Percentiles rank a stretch among this genome's conserved stretches.
Evolutionary conservation across 805 yeast genomes (phyloP).

Genomic region (Deakozyma indianensis): DNA sequence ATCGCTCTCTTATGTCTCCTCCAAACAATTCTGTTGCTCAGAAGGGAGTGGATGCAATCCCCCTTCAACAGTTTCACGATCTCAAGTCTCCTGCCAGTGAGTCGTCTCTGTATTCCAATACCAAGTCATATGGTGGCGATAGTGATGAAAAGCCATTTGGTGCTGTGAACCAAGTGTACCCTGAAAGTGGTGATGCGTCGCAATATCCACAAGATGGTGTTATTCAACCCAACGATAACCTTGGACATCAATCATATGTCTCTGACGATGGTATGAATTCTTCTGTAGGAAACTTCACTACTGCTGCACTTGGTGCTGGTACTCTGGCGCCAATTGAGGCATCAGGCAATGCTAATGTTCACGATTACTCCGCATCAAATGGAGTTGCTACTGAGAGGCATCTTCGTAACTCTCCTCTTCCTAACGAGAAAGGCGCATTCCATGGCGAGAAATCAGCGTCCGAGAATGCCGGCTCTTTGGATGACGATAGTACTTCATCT

Average conservation of each 20-base stretch:
- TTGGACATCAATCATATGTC: background rate
- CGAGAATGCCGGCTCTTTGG: background rate
- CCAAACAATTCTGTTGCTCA: background rate
- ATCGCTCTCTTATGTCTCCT: background rate
- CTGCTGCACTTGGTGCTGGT: background rate
- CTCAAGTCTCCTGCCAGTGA: background rate
- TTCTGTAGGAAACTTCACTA: background rate
- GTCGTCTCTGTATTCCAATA: constrained; percentile 4
- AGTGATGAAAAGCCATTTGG: background rate
- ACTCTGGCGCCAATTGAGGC: background rate
- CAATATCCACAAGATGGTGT: background rate
- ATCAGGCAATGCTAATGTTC: background rate
- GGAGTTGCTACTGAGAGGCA: background rate
- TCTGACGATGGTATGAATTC: background rate
- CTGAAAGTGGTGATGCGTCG: background rate
- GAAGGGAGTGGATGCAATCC: background rate
- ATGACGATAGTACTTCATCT: background rate
- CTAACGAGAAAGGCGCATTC: background rate
- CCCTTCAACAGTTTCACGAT: background rate
- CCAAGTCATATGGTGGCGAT: constrained; percentile 1
- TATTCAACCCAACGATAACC: background rate
- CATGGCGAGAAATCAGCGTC: background rate
- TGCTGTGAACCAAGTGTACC: background rate
- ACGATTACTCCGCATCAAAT: background rate
- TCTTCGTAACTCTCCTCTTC: background rate